Evolutionary conservation across 169 alveolate species (phyloP).

Genomic region (Plasmodium vinckei): DNA sequence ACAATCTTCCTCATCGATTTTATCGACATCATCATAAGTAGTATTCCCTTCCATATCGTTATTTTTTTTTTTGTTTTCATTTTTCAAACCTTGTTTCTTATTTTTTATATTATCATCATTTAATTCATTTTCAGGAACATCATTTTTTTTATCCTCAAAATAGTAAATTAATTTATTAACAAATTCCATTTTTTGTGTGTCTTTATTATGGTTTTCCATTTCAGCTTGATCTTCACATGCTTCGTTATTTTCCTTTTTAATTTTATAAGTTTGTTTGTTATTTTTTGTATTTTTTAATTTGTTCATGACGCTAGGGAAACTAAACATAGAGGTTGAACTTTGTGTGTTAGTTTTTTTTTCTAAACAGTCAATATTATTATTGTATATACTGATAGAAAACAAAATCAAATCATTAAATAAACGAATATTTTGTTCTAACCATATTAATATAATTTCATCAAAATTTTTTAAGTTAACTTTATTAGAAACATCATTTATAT

Average conservation of each 20-base stretch:
- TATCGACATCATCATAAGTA: neutral
- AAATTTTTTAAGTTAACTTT: slow-evolving; percentile 34
- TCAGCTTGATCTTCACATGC: neutral
- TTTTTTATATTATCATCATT: neutral
- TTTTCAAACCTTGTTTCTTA: neutral
- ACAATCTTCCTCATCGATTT: neutral
- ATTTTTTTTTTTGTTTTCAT: neutral
- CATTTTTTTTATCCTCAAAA: neutral
- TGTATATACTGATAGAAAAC: slow-evolving; percentile 24
- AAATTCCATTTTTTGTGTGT: neutral
- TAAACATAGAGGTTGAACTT: neutral
- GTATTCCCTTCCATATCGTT: neutral
- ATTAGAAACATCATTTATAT: slow-evolving; percentile 19
- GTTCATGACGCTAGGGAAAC: neutral
- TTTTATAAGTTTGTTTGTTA: neutral
- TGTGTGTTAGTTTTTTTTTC: neutral
- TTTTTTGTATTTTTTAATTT: neutral
- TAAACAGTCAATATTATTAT: neutral
- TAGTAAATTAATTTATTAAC: neutral
- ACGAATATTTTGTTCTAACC: slow-evolving; percentile 63
- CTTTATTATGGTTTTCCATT: neutral
- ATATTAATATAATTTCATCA: slow-evolving; percentile 54
- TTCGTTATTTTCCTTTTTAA: neutral
- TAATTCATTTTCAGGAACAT: no score
- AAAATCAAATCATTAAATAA: slow-evolving; percentile 44